Evolutionary conservation across 2,329 filamentous ascomycete genomes (phyloP).

Genomic region (Alternaria metachromatica): DNA sequence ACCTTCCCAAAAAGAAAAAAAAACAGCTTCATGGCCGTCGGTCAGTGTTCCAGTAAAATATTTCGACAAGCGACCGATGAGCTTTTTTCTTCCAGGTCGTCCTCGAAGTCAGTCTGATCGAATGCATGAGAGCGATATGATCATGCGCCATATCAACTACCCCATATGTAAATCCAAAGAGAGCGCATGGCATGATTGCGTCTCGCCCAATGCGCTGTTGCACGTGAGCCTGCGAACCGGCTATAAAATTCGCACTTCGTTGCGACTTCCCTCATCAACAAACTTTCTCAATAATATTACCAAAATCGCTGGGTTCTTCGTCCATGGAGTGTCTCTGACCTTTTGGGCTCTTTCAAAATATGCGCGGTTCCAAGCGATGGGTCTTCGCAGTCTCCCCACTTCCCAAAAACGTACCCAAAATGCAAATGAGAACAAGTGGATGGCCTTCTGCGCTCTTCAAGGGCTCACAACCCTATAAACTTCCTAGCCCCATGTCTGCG

Average conservation of each 20-base stretch:
- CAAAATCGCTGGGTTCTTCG: too few relatives aligned
- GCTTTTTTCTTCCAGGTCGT: background rate
- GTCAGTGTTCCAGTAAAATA: background rate
- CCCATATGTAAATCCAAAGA: background rate
- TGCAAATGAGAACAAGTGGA: accelerated
- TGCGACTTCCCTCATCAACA: background rate
- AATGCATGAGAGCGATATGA: background rate
- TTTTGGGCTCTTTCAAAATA: background rate
- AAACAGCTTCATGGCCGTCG: accelerated
- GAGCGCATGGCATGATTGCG: background rate
- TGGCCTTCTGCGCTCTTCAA: background rate
- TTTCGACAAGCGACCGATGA: background rate
- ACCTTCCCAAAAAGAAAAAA: too few relatives aligned
- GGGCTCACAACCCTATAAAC: background rate
- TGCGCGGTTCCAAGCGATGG: accelerated
- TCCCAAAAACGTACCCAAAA: background rate
- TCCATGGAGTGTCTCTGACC: too few relatives aligned
- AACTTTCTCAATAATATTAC: background rate
- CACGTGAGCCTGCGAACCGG: background rate
- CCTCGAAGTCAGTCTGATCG: background rate
- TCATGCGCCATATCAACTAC: background rate
- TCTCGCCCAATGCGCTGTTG: background rate
- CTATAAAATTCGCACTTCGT: background rate
- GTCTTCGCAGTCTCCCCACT: background rate
- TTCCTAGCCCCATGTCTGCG: background rate